Evolutionary conservation across 257 asterid genomes (phyloP).

Genomic region (Solanum sejunctum): DNA sequence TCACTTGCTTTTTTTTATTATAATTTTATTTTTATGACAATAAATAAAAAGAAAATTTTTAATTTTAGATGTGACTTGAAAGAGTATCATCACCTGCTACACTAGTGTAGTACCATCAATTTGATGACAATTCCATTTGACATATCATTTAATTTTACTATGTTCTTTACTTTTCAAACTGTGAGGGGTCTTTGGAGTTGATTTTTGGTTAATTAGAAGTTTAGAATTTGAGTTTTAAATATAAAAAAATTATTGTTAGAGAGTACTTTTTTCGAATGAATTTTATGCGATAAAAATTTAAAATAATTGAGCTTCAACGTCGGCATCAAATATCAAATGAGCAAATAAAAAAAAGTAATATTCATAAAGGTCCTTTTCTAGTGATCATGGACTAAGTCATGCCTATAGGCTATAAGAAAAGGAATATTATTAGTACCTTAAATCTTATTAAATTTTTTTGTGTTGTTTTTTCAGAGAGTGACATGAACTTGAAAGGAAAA

Average conservation of each 20-base stretch:
- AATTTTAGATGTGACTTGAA: conserved; percentile 6
- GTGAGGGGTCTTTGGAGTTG: too few species aligned
- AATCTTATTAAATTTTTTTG: background rate
- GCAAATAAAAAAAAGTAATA: too few species aligned
- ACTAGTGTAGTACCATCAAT: background rate
- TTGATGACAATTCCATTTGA: background rate
- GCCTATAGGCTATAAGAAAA: background rate
- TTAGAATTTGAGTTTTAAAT: rapidly evolving
- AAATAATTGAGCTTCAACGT: too few species aligned
- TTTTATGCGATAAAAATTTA: too few species aligned
- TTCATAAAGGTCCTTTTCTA: background rate
- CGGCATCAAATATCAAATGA: rapidly evolving
- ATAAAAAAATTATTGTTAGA: too few species aligned
- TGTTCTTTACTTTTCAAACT: background rate
- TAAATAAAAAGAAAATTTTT: background rate
- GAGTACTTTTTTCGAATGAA: too few species aligned
- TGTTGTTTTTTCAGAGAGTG: background rate
- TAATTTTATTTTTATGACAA: background rate
- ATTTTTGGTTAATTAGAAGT: background rate
- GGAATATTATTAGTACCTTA: background rate
- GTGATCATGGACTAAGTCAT: background rate
- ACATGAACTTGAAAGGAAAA: background rate
- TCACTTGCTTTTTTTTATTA: background rate
- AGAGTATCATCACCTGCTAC: background rate
- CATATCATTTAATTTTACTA: background rate